These are phyloP conservation scores for Nephelium lappaceum DNA, from an alignment of 345 rosid genomes.

Conservation along the genomic window DNA sequence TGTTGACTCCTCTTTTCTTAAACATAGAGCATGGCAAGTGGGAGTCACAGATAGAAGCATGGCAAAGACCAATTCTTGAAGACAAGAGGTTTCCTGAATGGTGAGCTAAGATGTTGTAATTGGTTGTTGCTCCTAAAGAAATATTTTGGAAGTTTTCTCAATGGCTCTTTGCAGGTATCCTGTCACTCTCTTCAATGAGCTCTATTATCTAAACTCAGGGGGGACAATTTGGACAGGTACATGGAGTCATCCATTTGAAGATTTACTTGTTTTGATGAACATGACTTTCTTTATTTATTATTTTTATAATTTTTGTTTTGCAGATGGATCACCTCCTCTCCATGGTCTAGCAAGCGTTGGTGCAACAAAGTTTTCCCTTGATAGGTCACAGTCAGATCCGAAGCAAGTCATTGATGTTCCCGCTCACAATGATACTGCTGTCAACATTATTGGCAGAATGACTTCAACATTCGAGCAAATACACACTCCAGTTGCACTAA, in stretches of 20 bases:
- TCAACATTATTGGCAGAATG: conserved; percentile 76
- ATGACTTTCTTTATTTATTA: not conserved
- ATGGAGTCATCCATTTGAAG: conserved; percentile 1
- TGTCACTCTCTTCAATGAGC: conserved; percentile 86
- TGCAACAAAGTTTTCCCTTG: conserved; percentile 77
- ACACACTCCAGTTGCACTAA: conserved; percentile 59
- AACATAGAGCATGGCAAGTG: conserved; percentile 69
- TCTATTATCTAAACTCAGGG: conserved; percentile 89
- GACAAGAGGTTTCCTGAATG: conserved; percentile 90
- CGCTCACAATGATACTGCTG: conserved; percentile 48
- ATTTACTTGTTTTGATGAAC: not conserved
- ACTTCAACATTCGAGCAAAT: conserved; percentile 61
- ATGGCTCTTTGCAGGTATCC: conserved; percentile 64
- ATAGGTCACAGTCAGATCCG: conserved; percentile 47
- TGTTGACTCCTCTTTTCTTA: conserved; percentile 14
- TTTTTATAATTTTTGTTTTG: not conserved
- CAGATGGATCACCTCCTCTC: conserved; percentile 80
- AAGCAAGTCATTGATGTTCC: conserved; percentile 32
- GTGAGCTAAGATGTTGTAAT: conserved; percentile 40
- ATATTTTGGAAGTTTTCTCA: conserved; percentile 16
- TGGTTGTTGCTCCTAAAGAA: conserved; percentile 5
- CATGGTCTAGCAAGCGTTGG: conserved; percentile 66
- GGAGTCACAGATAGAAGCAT: conserved; percentile 84
- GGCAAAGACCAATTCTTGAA: conserved; percentile 92
- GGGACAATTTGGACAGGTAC: conserved; percentile 94